phyloP scores from a whole-genome alignment of 192 early-diverging fungal species.

The Borealophlyctis nickersoniae region DNA sequence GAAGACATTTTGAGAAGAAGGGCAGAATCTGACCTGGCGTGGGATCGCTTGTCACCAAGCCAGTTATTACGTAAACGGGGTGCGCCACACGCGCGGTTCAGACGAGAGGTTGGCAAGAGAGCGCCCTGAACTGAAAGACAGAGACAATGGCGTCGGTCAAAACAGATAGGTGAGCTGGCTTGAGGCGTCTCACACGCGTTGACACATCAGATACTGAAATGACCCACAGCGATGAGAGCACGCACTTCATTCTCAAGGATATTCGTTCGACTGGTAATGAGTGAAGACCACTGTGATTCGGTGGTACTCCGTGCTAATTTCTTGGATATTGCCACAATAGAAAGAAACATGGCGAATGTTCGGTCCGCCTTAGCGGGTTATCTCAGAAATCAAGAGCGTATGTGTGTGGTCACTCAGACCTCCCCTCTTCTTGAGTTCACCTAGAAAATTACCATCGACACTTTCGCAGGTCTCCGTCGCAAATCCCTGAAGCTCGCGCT shows the following conservation, averaged over 20 bases:
- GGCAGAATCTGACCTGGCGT: too few relatives aligned
- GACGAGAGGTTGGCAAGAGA: too few relatives aligned
- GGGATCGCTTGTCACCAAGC: too few relatives aligned
- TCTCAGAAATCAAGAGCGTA: conserved; percentile 34
- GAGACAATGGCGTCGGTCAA: too few relatives aligned
- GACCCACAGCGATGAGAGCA: conserved; percentile 17
- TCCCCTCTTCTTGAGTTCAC: not conserved
- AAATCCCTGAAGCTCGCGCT: conserved; percentile 36
- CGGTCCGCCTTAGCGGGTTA: conserved; percentile 15
- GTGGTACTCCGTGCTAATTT: not conserved
- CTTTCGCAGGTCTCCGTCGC: conserved; percentile 21
- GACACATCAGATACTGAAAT: too few relatives aligned
- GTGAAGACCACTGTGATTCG: not conserved
- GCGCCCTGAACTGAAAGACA: too few relatives aligned
- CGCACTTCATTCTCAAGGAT: conserved; percentile 12
- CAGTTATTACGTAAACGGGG: too few relatives aligned
- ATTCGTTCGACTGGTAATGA: conserved; percentile 20
- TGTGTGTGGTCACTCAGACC: not conserved
- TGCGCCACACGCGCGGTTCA: too few relatives aligned
- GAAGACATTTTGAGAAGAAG: too few relatives aligned
- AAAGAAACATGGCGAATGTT: conserved; percentile 21
- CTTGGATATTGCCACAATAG: conserved; percentile 9
- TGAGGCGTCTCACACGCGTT: too few relatives aligned
- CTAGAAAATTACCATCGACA: not conserved
- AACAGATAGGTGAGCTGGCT: too few relatives aligned